Conservation (phyloP, 495 filamentous ascomycete species). For the Clohesyomyces aquaticus region DNA sequence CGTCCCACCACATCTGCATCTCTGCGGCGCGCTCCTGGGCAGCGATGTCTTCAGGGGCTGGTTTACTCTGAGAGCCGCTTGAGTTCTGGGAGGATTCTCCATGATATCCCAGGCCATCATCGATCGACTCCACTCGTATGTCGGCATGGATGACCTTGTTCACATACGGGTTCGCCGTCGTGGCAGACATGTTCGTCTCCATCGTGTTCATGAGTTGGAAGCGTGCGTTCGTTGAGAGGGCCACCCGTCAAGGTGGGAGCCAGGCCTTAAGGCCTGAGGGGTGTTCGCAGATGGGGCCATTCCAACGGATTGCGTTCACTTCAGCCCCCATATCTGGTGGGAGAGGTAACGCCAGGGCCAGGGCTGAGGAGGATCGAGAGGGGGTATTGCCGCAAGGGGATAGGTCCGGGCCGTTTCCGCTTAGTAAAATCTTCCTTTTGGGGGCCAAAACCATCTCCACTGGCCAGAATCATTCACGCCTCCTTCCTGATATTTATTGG, state of each 20-base stretch:
- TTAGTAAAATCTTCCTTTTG: neutral
- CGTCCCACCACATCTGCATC: conserved; percentile 38
- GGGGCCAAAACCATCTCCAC: neutral
- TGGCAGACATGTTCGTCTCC: conserved; percentile 20
- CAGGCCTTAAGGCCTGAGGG: conserved; percentile 19
- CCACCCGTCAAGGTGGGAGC: conserved; percentile 14
- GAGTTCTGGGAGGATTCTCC: neutral
- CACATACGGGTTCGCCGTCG: neutral
- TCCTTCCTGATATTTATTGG: neutral
- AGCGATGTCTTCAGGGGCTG: conserved; percentile 12
- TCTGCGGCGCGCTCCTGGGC: conserved; percentile 20
- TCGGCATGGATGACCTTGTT: conserved; percentile 32
- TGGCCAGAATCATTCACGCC: conserved; percentile 5
- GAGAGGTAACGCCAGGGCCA: neutral
- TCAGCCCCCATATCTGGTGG: conserved; percentile 32
- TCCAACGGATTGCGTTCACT: conserved; percentile 2
- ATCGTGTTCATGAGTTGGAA: conserved; percentile 13
- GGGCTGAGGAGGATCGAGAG: neutral
- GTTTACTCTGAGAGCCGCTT: neutral
- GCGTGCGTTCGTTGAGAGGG: neutral
- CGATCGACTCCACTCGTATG: conserved; percentile 21
- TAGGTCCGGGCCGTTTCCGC: no score
- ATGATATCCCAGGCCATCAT: neutral
- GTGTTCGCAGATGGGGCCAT: conserved; percentile 25
- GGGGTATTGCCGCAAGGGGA: neutral